Conservation (phyloP, 139 green algal species). For the Pseudopediastrum boryanum region DNA sequence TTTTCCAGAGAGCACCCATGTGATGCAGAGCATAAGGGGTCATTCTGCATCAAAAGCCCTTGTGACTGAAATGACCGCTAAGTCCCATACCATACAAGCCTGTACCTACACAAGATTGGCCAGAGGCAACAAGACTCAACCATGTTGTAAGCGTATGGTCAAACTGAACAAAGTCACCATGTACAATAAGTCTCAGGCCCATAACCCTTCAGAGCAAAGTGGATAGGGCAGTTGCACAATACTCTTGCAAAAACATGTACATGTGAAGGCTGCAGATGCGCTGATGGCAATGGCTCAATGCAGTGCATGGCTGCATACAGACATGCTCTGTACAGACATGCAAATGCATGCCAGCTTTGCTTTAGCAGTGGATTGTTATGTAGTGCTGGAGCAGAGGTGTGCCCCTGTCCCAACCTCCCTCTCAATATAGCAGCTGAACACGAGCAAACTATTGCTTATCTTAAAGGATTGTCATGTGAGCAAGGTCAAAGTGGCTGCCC, state of each 20-base stretch:
- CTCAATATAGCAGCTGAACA: background rate
- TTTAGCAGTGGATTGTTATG: background rate
- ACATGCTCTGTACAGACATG: background rate
- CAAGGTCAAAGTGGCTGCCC: too few relatives aligned
- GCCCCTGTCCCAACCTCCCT: background rate
- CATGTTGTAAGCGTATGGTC: background rate
- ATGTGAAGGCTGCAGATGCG: too few relatives aligned
- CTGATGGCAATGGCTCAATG: too few relatives aligned
- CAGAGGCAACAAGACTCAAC: too few relatives aligned
- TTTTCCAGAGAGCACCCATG: constrained; percentile 64
- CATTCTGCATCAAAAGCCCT: too few relatives aligned
- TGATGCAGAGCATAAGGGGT: background rate
- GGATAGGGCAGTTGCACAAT: too few relatives aligned
- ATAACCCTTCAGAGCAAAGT: too few relatives aligned
- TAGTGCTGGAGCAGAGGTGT: background rate
- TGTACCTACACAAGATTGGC: too few relatives aligned
- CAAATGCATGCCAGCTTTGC: background rate
- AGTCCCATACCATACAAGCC: too few relatives aligned
- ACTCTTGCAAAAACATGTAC: too few relatives aligned
- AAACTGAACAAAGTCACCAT: background rate
- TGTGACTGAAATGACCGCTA: too few relatives aligned
- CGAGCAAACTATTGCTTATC: background rate
- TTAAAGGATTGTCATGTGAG: too few relatives aligned
- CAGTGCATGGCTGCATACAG: background rate
- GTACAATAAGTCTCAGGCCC: background rate